These are phyloP conservation scores for Sporothrix pallida DNA, from an alignment of 2,329 filamentous ascomycete species.

Conservation along the genomic window DNA sequence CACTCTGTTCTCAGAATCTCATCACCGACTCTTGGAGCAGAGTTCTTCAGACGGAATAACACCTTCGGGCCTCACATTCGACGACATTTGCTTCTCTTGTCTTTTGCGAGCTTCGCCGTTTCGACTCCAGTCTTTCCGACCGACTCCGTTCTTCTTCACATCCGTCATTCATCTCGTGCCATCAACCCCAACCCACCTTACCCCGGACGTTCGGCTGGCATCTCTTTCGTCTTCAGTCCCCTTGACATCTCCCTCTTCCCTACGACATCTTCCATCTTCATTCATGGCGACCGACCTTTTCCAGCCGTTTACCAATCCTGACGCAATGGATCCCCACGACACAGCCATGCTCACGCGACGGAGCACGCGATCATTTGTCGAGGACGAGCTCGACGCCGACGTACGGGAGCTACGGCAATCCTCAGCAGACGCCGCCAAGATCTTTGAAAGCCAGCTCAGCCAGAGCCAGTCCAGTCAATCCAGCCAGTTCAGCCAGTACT, in stretches of 20 bases:
- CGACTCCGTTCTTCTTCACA: neutral
- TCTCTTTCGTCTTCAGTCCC: neutral
- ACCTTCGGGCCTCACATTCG: neutral
- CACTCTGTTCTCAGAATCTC: conserved; percentile 15
- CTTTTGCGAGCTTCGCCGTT: neutral
- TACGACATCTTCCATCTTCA: neutral
- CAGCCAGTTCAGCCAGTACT: neutral
- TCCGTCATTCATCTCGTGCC: neutral
- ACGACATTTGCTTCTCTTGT: neutral
- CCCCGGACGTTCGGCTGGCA: neutral
- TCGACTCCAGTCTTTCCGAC: neutral
- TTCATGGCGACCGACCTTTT: neutral
- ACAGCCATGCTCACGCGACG: conserved; percentile 37
- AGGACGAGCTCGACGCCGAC: conserved; percentile 36
- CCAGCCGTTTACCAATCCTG: neutral
- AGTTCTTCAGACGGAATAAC: too few relatives aligned
- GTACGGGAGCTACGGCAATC: conserved; percentile 32
- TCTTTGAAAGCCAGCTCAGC: conserved; percentile 2
- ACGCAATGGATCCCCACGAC: neutral
- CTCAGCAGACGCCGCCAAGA: neutral
- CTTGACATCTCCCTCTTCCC: neutral
- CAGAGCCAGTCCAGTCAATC: neutral
- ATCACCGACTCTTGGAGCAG: neutral
- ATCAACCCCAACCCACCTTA: too few relatives aligned
- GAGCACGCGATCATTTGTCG: conserved; percentile 36